Evolutionary conservation across 2,329 filamentous ascomycete species (phyloP).

Genomic region (Stemphylium beticola): DNA sequence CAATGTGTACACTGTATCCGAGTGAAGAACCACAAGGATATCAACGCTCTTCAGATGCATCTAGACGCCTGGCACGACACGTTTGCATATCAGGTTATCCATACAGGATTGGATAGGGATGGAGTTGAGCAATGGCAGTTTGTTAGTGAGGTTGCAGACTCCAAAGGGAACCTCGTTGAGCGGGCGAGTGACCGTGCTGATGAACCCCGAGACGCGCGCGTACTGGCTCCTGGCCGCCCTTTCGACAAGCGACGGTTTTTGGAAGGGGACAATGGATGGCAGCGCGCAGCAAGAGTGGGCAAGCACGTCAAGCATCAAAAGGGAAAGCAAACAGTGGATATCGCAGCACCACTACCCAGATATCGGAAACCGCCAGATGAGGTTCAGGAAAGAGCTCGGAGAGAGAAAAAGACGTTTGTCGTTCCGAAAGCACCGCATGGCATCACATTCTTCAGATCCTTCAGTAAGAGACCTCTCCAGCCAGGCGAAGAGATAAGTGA

Average conservation of each 20-base stretch:
- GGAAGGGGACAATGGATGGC: conserved; percentile 40
- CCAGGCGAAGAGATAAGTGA: conserved; percentile 51
- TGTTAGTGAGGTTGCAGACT: conserved; percentile 24
- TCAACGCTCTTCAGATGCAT: conserved; percentile 45
- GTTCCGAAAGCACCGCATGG: conserved; percentile 46
- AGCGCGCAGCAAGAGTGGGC: conserved; percentile 15
- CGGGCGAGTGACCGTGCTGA: conserved; percentile 33
- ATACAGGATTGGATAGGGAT: conserved; percentile 13
- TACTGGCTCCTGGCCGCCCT: conserved; percentile 40
- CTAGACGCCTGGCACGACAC: conserved; percentile 44
- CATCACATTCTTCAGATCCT: conserved; percentile 50
- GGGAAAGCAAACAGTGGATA: neutral
- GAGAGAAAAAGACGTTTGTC: conserved; percentile 31
- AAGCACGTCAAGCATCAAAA: conserved; percentile 7
- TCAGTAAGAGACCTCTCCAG: conserved; percentile 47
- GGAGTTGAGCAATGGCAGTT: conserved; percentile 25
- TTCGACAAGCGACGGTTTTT: conserved; percentile 48
- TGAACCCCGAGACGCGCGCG: conserved; percentile 36
- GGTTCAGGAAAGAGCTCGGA: conserved; percentile 20
- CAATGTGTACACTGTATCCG: conserved; percentile 28
- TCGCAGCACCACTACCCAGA: neutral
- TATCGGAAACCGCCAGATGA: conserved; percentile 23
- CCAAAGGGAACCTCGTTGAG: conserved; percentile 22
- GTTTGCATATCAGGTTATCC: conserved; percentile 32
- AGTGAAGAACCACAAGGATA: conserved; percentile 7